phyloP scores from a whole-genome alignment of 225 moss, liverwort and hornwort species.

The Physcomitrium patens region DNA sequence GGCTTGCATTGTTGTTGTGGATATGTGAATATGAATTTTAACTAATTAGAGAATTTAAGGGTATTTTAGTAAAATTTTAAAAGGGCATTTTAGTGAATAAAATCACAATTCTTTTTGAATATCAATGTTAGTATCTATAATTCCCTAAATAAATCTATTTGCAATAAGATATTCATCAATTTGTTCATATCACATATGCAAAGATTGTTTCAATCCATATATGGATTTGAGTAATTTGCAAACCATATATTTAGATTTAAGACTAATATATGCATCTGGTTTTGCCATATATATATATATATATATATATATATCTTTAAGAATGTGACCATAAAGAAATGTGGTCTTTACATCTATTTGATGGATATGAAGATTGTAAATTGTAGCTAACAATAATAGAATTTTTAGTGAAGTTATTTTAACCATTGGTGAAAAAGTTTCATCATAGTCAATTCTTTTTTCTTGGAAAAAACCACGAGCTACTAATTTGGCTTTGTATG shows the following conservation, averaged over 20 bases:
- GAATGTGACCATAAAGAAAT: neutral
- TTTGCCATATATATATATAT: neutral
- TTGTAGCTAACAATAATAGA: neutral
- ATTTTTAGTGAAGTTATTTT: neutral
- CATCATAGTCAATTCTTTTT: neutral
- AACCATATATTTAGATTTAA: neutral
- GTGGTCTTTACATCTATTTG: neutral
- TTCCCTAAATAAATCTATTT: neutral
- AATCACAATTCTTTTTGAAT: neutral
- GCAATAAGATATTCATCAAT: neutral
- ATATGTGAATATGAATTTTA: no score
- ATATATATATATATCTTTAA: no score
- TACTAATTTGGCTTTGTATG: neutral
- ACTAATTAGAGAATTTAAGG: no score
- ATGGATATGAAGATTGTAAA: no score
- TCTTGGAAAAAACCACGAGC: neutral
- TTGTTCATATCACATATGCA: neutral
- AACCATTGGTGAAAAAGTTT: neutral
- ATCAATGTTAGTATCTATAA: neutral
- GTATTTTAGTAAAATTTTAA: no score
- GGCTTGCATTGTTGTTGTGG: no score
- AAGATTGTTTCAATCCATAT: neutral
- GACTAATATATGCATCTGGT: neutral
- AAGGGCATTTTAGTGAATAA: no score
- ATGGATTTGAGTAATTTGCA: neutral